These are phyloP conservation scores for Chrysopogon serrulatus DNA, from an alignment of 176 grass and related monocot species.

Conservation along the genomic window DNA sequence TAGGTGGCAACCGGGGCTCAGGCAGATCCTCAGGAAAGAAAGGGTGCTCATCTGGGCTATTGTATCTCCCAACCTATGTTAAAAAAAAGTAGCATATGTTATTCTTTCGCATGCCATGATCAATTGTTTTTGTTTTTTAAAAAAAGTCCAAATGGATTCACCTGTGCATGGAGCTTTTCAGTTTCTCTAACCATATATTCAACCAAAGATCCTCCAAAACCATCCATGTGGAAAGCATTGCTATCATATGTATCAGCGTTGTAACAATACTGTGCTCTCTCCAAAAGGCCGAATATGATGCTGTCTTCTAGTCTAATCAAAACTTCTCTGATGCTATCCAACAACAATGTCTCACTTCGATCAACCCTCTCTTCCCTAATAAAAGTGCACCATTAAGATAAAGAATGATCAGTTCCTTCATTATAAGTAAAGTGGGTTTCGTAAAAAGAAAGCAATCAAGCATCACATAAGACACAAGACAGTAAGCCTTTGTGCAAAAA, in stretches of 20 bases:
- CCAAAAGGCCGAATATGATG: constrained; percentile 92
- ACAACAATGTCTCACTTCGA: constrained; percentile 74
- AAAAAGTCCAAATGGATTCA: constrained; percentile 13
- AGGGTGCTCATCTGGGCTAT: constrained; percentile 95
- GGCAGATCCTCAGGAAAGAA: constrained; percentile 88
- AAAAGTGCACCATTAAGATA: constrained; percentile 3
- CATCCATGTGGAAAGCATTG: constrained; percentile 58
- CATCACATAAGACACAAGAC: background rate
- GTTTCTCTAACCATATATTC: constrained; percentile 88
- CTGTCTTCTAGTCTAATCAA: constrained; percentile 96
- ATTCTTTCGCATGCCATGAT: background rate
- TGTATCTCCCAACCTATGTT: constrained; percentile 89
- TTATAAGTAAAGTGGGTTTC: background rate
- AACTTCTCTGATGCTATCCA: constrained; percentile 70
- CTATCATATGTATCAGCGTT: constrained; percentile 78
- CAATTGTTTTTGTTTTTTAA: background rate
- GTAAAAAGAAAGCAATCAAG: background rate
- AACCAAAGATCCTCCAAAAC: constrained; percentile 71
- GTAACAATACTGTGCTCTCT: constrained; percentile 81
- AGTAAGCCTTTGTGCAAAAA: background rate
- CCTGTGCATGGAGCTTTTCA: constrained; percentile 86
- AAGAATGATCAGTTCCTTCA: background rate
- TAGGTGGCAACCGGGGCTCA: constrained; percentile 72
- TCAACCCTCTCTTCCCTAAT: constrained; percentile 67
- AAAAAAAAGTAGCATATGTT: constrained; percentile 21